Percentiles rank a stretch among this genome's conserved stretches.
Conservation (phyloP, 768 basidiomycete species). For the Lanmaoa pseudosensibilis region DNA sequence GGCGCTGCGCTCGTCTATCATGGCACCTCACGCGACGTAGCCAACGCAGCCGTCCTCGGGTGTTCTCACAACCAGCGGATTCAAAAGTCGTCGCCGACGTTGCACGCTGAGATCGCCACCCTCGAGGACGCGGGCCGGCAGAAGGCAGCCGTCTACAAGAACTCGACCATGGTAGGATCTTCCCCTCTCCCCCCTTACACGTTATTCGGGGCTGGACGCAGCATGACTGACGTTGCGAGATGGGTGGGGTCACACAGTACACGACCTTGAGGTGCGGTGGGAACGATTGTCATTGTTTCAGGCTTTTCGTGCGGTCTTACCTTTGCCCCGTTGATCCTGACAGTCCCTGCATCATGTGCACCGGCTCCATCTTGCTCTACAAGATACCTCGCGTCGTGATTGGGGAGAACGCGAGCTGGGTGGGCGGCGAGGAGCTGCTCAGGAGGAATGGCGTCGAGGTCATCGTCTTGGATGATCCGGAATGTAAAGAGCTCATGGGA, state of each 20-base stretch:
- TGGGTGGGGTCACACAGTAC: constrained; percentile 26
- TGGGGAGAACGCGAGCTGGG: constrained; percentile 57
- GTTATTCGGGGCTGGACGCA: not conserved
- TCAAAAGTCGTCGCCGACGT: constrained; percentile 42
- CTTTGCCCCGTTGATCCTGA: no score
- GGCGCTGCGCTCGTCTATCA: constrained; percentile 49
- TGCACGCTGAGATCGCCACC: constrained; percentile 51
- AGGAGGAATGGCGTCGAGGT: constrained; percentile 54
- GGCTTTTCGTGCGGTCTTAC: not conserved
- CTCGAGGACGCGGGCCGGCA: constrained; percentile 55
- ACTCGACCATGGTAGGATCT: constrained; percentile 47
- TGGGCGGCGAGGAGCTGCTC: constrained; percentile 56
- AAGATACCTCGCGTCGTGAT: constrained; percentile 66
- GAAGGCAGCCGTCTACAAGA: constrained; percentile 44
- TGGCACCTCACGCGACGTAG: constrained; percentile 5
- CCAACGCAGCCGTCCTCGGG: constrained; percentile 36
- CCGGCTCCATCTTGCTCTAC: constrained; percentile 61
- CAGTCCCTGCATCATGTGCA: constrained; percentile 66
- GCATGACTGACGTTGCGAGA: not conserved
- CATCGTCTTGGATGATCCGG: constrained; percentile 44
- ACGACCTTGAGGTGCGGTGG: constrained; percentile 37
- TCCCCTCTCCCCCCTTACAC: not conserved
- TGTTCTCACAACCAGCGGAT: constrained; percentile 46
- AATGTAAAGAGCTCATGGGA: constrained; percentile 55
- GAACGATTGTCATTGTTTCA: not conserved